Evolutionary conservation across 352 stramenopile species (phyloP).

Genomic region (Phytopythium vexans): DNA sequence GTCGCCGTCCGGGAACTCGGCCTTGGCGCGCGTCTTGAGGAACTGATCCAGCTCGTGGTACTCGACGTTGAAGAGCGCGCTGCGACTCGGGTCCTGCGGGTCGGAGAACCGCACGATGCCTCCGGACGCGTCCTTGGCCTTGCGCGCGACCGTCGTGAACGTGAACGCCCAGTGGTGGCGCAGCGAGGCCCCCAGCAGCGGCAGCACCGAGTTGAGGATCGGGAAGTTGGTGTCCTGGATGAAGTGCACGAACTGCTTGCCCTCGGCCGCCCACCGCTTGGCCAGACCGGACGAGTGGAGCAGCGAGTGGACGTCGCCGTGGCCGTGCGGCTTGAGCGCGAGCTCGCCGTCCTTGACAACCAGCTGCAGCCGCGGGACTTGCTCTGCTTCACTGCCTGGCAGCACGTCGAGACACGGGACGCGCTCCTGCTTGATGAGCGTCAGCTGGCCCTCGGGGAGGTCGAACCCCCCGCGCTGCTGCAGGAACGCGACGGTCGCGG

Average conservation of each 20-base stretch:
- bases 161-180: slow-evolving; percentile 90
- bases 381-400: slow-evolving; percentile 26
- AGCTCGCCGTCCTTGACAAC: slow-evolving; percentile 21
- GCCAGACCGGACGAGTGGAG: slow-evolving; percentile 79
- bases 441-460: slow-evolving; percentile 89
- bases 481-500: slow-evolving; percentile 88
- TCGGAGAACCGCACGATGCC: slow-evolving; percentile 56
- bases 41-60: slow-evolving; percentile 77
- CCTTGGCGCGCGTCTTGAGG: slow-evolving; percentile 36
- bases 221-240: slow-evolving; percentile 95
- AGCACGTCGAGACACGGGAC: slow-evolving; percentile 83
- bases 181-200: slow-evolving; percentile 86
- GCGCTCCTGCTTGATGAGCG: slow-evolving; percentile 97
- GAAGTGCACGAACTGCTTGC: slow-evolving; percentile 96
- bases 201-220: slow-evolving; percentile 90
- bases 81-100: slow-evolving; percentile 10
- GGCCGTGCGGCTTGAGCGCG: slow-evolving; percentile 97
- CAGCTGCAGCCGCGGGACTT: slow-evolving; percentile 78
- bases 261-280: slow-evolving; percentile 56
- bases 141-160: slow-evolving; percentile 91
- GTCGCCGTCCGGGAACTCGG: slow-evolving; percentile 52
- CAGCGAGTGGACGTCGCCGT: slow-evolving; percentile 97
- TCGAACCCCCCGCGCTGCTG: slow-evolving; percentile 92
- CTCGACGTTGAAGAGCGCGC: slow-evolving; percentile 67
- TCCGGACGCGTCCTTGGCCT: slow-evolving; percentile 90